phyloP scores from a whole-genome alignment of 306 rosid genomes.

The Acacia melanoxylon region DNA sequence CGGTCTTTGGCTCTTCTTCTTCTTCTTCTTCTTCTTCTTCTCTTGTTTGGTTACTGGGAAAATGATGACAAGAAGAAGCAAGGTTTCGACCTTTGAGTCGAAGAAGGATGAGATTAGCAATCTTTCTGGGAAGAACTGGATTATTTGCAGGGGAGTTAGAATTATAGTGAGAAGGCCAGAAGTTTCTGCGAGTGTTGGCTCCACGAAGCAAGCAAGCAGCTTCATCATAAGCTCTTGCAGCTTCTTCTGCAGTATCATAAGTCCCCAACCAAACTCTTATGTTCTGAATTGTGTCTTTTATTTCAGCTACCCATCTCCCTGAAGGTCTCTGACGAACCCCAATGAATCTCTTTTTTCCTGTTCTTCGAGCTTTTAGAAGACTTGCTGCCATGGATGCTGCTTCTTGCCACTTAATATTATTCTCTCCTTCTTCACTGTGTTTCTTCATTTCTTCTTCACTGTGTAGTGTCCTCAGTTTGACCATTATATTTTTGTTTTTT shows the following conservation, averaged over 20 bases:
- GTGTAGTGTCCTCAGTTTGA: constrained; percentile 9
- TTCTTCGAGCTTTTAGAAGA: not conserved
- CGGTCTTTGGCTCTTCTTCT: not conserved
- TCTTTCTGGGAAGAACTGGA: constrained; percentile 50
- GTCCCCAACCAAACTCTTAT: constrained; percentile 11
- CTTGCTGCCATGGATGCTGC: constrained; percentile 37
- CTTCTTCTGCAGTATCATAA: constrained; percentile 11
- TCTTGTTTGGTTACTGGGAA: constrained; percentile 9
- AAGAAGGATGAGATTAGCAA: constrained; percentile 43
- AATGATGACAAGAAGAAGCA: constrained; percentile 29
- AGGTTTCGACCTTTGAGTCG: constrained; percentile 48
- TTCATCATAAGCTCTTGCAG: constrained; percentile 12
- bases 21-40: constrained; percentile 24
- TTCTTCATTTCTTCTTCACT: not conserved
- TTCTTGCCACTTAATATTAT: constrained; percentile 23
- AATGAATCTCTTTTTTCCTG: constrained; percentile 6
- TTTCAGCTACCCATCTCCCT: constrained; percentile 18
- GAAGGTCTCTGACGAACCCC: constrained; percentile 22
- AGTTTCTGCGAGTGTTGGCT: constrained; percentile 33
- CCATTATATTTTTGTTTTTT: not conserved
- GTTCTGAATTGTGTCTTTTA: constrained; percentile 15
- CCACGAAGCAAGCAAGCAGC: constrained; percentile 21
- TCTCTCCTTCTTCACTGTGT: not conserved
- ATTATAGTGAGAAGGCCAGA: constrained; percentile 19
- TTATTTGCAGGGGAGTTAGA: constrained; percentile 4